Evolutionary conservation across 257 asterid species (phyloP).

Genomic region (Cynanchum wilfordii): DNA sequence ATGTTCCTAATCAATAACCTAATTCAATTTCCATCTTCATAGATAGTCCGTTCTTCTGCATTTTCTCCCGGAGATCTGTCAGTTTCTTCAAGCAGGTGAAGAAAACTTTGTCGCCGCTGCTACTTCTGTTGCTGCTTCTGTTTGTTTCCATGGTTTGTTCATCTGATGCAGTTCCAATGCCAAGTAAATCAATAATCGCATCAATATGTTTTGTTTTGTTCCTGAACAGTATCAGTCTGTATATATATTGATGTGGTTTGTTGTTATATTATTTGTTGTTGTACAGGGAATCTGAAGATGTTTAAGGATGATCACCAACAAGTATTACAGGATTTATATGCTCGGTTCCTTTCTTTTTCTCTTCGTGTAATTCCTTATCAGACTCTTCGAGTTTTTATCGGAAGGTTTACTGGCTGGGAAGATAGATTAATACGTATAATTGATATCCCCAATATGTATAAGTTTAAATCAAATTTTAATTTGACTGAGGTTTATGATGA

Average conservation of each 20-base stretch:
- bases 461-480: no score
- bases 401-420: no score
- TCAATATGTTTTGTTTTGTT: background rate
- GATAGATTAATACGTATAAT: no score
- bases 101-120: background rate
- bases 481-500: no score
- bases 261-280: background rate
- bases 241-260: background rate
- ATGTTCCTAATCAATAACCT: background rate
- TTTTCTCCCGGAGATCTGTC: background rate
- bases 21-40: background rate
- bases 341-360: background rate
- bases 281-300: background rate
- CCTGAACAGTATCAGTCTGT: background rate
- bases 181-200: background rate
- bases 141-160: background rate
- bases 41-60: background rate
- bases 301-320: background rate
- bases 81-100: background rate
- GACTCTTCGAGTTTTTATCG: background rate
- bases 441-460: background rate
- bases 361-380: background rate
- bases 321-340: background rate
- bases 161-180: background rate
- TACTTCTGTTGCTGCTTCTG: background rate